A percentile compares a stretch with the other conserved stretches of the same genome.
Evolutionary conservation across 2,329 filamentous ascomycete genomes (phyloP).

Genomic region (Calonectria pseudoturangicola): DNA sequence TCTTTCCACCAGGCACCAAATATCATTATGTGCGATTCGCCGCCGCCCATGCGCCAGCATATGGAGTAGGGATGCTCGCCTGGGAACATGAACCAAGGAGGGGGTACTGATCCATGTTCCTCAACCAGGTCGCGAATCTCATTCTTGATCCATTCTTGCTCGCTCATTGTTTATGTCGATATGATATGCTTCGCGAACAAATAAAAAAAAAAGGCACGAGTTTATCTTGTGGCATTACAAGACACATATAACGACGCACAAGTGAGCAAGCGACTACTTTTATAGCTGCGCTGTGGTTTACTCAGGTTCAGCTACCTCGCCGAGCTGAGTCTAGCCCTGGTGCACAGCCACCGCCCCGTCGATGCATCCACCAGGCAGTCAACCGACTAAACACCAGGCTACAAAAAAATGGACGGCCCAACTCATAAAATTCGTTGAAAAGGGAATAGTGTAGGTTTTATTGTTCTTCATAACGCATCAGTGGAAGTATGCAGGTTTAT

Average conservation of each 20-base stretch:
- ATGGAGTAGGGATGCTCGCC: slow-evolving; percentile 11
- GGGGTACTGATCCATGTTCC: slow-evolving; percentile 1
- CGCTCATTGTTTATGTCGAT: neutral
- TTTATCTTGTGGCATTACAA: too few species aligned
- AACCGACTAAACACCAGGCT: too few species aligned
- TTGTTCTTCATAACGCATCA: too few species aligned
- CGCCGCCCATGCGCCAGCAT: slow-evolving; percentile 14
- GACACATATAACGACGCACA: neutral
- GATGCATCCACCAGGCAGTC: too few species aligned
- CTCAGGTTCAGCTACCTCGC: too few species aligned
- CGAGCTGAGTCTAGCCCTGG: neutral
- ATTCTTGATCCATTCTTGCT: neutral
- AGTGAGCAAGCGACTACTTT: neutral
- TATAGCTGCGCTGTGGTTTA: neutral
- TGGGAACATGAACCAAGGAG: neutral
- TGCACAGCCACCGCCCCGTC: neutral
- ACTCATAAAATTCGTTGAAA: too few species aligned
- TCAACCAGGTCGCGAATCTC: neutral
- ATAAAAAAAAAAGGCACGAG: too few species aligned
- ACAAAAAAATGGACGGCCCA: too few species aligned
- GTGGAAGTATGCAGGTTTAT: too few species aligned
- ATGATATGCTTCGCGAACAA: neutral
- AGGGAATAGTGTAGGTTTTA: too few species aligned
- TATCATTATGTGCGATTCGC: slow-evolving; percentile 10
- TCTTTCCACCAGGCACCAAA: slow-evolving; percentile 8